phyloP scores from a whole-genome alignment of 1,284 basidiomycete genomes.

The Pyrrhoderma noxium region DNA sequence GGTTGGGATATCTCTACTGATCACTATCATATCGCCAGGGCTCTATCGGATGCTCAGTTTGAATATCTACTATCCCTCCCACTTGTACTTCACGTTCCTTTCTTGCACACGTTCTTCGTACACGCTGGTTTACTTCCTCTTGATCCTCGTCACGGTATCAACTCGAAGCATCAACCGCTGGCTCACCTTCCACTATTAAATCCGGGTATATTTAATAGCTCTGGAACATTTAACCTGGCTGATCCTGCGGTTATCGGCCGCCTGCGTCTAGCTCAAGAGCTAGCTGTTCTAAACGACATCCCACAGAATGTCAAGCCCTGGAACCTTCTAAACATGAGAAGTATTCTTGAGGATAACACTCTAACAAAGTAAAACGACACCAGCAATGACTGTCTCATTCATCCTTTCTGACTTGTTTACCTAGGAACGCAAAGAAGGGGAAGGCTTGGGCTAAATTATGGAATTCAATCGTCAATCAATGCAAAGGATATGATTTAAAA shows the following conservation, averaged over 20 bases:
- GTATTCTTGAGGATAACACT: slow-evolving; percentile 45
- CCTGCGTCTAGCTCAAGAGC: slow-evolving; percentile 49
- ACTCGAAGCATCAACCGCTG: slow-evolving; percentile 56
- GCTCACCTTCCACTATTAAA: slow-evolving; percentile 41
- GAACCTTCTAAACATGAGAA: slow-evolving; percentile 71
- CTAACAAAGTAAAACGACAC: slow-evolving; percentile 32
- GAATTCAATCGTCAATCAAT: slow-evolving; percentile 65
- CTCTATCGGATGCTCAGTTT: slow-evolving; percentile 52
- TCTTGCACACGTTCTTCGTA: slow-evolving; percentile 69
- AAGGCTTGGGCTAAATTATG: slow-evolving; percentile 69
- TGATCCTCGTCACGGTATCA: slow-evolving; percentile 47
- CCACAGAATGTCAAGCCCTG: slow-evolving; percentile 72
- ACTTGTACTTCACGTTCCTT: slow-evolving; percentile 68
- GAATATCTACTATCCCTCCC: slow-evolving; percentile 67
- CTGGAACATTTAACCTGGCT: not conserved
- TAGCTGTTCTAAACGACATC: slow-evolving; percentile 51
- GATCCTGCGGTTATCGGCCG: slow-evolving; percentile 1
- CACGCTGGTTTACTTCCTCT: slow-evolving; percentile 78
- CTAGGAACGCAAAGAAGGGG: slow-evolving; percentile 42
- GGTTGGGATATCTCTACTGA: slow-evolving; percentile 69
- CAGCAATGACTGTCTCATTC: not conserved
- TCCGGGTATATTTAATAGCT: not conserved
- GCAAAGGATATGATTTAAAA: slow-evolving; percentile 40
- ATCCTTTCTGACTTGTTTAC: not conserved
- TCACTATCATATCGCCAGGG: slow-evolving; percentile 67